Evolutionary conservation across 1,139 yeast genomes (phyloP).

Genomic region (Candida sp.): DNA sequence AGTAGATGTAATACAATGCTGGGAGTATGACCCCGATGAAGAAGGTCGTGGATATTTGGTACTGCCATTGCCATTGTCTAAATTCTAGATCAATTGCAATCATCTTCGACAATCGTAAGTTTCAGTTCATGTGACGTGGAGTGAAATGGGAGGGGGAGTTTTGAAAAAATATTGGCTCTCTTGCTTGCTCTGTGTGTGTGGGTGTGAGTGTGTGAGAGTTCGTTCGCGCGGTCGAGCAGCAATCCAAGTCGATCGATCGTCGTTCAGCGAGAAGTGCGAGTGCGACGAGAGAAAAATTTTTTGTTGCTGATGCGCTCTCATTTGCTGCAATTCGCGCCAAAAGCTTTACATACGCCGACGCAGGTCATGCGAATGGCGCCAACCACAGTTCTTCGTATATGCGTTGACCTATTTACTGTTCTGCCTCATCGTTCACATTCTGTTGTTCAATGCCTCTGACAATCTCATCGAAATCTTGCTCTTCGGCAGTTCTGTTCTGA

Average conservation of each 20-base stretch:
- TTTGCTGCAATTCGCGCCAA: background rate
- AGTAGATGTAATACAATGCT: conserved; percentile 38
- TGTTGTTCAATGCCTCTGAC: conserved; percentile 19
- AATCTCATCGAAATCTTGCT: conserved; percentile 28
- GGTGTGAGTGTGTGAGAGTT: background rate
- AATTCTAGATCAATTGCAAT: conserved; percentile 49
- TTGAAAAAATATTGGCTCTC: background rate
- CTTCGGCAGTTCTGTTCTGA: conserved; percentile 31
- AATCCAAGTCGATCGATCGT: background rate
- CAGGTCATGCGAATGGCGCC: too few species aligned
- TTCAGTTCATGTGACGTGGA: background rate
- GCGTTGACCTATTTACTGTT: background rate
- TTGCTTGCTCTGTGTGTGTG: background rate
- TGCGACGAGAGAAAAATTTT: background rate
- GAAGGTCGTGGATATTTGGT: conserved; percentile 51
- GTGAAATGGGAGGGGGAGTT: background rate
- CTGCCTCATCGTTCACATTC: conserved; percentile 12
- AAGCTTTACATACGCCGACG: too few species aligned
- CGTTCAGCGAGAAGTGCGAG: background rate
- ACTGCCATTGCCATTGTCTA: conserved; percentile 51
- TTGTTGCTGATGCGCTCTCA: background rate
- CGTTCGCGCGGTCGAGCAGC: background rate
- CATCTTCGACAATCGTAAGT: conserved; percentile 23
- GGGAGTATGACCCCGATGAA: conserved; percentile 47
- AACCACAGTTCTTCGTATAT: background rate